phyloP scores from a whole-genome alignment of 257 asterid species.

The Nicotiana knightiana region DNA sequence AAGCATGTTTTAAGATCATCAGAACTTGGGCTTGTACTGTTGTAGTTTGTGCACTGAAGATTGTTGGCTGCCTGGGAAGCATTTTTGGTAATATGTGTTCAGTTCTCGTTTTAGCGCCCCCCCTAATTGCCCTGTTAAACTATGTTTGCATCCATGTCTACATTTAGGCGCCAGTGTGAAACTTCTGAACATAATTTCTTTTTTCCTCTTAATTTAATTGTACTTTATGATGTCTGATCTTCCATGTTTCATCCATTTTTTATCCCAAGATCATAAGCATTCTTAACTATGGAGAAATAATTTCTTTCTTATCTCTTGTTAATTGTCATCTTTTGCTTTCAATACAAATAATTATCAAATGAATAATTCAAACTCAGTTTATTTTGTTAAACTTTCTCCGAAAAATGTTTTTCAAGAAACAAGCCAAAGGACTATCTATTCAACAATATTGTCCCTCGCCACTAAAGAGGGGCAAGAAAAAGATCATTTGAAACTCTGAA shows the following conservation, averaged over 20 bases:
- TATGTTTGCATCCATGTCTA: slow-evolving; percentile 5
- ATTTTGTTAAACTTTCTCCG: background rate
- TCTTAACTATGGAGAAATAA: background rate
- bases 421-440: background rate
- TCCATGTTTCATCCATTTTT: background rate
- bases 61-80: background rate
- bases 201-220: background rate
- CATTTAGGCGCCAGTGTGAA: background rate
- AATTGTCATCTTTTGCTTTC: background rate
- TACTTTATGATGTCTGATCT: background rate
- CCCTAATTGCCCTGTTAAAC: background rate
- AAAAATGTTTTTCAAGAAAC: background rate
- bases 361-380: background rate
- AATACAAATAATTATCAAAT: background rate
- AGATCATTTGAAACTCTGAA: too few species aligned
- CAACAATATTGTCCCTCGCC: too few species aligned
- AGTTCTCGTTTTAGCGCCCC: background rate
- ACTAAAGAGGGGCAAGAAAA: too few species aligned
- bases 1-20: slow-evolving; percentile 23
- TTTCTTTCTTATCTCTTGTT: background rate
- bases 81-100: background rate
- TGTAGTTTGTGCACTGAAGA: slow-evolving; percentile 9
- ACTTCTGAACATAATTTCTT: background rate
- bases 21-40: slow-evolving; percentile 30
- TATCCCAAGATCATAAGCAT: background rate